Conservation (phyloP, 1,284 basidiomycete species). For the Rhodotorula sp. region DNA sequence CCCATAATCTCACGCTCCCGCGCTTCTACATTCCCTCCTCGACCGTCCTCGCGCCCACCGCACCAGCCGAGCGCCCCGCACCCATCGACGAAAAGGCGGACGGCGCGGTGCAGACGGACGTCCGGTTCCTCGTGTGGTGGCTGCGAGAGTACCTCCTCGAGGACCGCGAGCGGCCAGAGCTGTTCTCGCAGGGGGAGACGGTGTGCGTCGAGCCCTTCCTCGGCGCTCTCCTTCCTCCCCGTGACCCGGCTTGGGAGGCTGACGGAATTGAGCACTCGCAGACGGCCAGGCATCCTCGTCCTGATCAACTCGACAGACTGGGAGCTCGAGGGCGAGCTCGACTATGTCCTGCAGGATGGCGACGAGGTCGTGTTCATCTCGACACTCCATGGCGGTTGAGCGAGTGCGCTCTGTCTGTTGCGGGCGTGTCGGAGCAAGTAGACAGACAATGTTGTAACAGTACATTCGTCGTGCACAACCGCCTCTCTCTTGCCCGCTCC, state of each 20-base stretch:
- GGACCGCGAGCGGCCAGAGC: slow-evolving; percentile 74
- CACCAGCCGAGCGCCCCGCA: not conserved
- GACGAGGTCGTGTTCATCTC: slow-evolving; percentile 97
- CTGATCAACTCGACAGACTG: slow-evolving; percentile 96
- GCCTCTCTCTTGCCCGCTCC: no score
- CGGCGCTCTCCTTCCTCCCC: no score
- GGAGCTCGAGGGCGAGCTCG: slow-evolving; percentile 94
- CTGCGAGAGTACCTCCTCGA: slow-evolving; percentile 73
- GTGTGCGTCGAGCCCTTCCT: slow-evolving; percentile 63
- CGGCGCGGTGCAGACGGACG: slow-evolving; percentile 59
- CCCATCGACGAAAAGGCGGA: slow-evolving; percentile 44
- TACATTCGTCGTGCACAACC: not conserved
- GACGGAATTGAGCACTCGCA: slow-evolving; percentile 49
- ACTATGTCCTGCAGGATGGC: slow-evolving; percentile 73
- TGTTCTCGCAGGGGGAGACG: slow-evolving; percentile 84
- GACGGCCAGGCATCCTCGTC: slow-evolving; percentile 92
- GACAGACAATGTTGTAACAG: not conserved
- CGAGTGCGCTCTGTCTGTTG: not conserved
- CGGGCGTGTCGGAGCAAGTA: not conserved
- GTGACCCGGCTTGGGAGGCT: not conserved
- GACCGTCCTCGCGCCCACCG: slow-evolving; percentile 21
- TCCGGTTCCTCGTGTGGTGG: slow-evolving; percentile 76
- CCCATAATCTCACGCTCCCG: slow-evolving; percentile 66
- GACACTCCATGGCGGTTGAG: slow-evolving; percentile 80
- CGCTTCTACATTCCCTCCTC: slow-evolving; percentile 42